Evolutionary conservation across 2,329 filamentous ascomycete species (phyloP), one percentile per base, ranked within the genome.

Genomic region (Neocucurbitaria cava): DNA sequence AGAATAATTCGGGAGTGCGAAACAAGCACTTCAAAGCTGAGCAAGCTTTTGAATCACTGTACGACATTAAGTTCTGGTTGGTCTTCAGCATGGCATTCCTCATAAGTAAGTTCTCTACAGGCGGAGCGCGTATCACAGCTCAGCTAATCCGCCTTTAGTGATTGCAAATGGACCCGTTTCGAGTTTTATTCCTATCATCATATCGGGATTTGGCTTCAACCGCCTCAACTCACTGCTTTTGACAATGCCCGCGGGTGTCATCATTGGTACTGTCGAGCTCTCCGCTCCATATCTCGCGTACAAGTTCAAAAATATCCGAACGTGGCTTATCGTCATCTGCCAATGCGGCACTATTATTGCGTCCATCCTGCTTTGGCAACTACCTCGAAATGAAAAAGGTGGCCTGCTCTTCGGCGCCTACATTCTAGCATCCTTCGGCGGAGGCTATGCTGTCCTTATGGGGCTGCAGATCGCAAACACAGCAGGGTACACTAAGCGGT

Each of bases 1-100:
- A 85, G 35, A 93, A 93, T 65, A 87, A 92, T 72, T 90, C 89
- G 46, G 90, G 90, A 0, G 87, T 89, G 7, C 87, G 87, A 1
- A 89, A 85, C 55, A 85, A 85, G 51, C 82, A 89, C 57, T 89
- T 89, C 73, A 89, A 89, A 57, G 78, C 82, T 75, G 79, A 82
- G 11, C 90, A 94, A 56, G 79, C 88, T 1, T 77, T 82, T 17
- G 84, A 87, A 61, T 81, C 83, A 0, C 65, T 87, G 3, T 49
- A 75, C 11, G 85, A 87, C 57, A 81, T 83, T 3, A 78, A 84
- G 70, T 83, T 83, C 3, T 87, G 84, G 85, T 38, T 69, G 20
- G 54, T 70, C 36, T 68, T 70, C 49, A 53, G 60, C 26, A 69
- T 61, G 9, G 66, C 66, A 2, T 68, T 68, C 42, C 50, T 69